Conservation (phyloP, 208 protist species). For the Crithidia sp. region DNA sequence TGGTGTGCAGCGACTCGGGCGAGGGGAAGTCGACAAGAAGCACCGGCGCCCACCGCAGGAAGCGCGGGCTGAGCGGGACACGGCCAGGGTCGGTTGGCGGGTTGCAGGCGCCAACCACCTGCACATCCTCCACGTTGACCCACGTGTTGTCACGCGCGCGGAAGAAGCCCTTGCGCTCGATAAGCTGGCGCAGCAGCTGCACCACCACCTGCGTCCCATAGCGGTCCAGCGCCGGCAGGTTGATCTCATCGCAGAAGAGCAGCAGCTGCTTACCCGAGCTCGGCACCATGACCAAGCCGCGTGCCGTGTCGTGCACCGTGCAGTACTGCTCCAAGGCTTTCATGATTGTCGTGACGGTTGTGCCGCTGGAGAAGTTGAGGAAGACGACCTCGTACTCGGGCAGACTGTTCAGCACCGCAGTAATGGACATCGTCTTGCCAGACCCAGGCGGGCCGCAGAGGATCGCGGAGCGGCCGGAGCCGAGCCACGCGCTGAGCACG, state of each 20-base stretch:
- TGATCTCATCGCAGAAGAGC: slow-evolving; percentile 99
- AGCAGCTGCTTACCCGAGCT: slow-evolving; percentile 94
- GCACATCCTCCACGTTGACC: slow-evolving; percentile 95
- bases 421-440: slow-evolving; percentile 99
- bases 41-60: slow-evolving; percentile 98
- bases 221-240: slow-evolving; percentile 96
- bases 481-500: slow-evolving; percentile 96
- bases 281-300: slow-evolving; percentile 92
- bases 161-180: slow-evolving; percentile 98
- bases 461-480: slow-evolving; percentile 92
- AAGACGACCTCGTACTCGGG: slow-evolving; percentile 96
- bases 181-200: slow-evolving; percentile 98
- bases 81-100: slow-evolving; percentile 99
- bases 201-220: slow-evolving; percentile 99
- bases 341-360: slow-evolving; percentile 95
- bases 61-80: slow-evolving; percentile 94
- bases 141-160: slow-evolving; percentile 90
- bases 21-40: slow-evolving; percentile 99
- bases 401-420: slow-evolving; percentile 83
- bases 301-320: slow-evolving; percentile 89
- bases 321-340: slow-evolving; percentile 99
- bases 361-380: slow-evolving; percentile 99
- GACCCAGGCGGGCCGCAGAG: slow-evolving; percentile 98
- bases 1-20: slow-evolving; percentile 95
- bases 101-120: slow-evolving; percentile 97